Base-by-base conservation (phyloP, 495 filamentous ascomycete genomes). In the Neurospora pannonica region DNA sequence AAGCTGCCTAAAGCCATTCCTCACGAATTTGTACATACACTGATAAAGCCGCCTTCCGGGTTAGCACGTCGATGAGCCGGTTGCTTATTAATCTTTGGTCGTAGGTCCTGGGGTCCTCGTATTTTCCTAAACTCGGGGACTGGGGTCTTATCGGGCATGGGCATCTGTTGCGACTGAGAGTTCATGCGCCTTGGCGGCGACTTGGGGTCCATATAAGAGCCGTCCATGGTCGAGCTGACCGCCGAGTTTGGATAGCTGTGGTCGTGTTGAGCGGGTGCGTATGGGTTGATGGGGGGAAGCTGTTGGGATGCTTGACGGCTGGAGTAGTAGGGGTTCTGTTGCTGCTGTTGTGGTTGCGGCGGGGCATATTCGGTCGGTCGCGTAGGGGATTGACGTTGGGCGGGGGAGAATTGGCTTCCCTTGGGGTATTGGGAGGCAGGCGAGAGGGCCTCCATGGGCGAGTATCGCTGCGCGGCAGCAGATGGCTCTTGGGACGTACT, bases 1-100 rank as follows among this genome's bases (percentile, higher is more conserved):
- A 37, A 28, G 19, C n/a, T 36, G 5, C 42, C 15, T 3, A 24
- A 40, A 38, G 72, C 43, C 71, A 36, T 69, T 40, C 73, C 37
- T 17, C 60, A 28, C 48, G 5, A 54, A 36, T 71, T 40, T 73
- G 37, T 34, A 87, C 93, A 85, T 86, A 97, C 95, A 82, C 97
- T 98, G 78, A 99, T 98, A 81, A 99, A 99, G 71, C 97, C 97
- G 72, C 97, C 97, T 80, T 99, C 97, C 0, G 97, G 97, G 80
- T 97, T 95, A 71, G 97, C 97, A 80, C 97, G 88, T 72, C 97
- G 90, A 80, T 95, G 98, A 5, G 95, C 88, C 36, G 97, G 97
- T 76, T 99, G 97, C 17, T 86, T 72, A 80, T 95, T 97, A 75
- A 95, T 88, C 77, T 92, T 92, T 9, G 95, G 94, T 69, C 92